Evolutionary conservation across 352 stramenopile species (phyloP), one percentile per base, ranked within the genome.

Genomic region (Globisporangium parvum): DNA sequence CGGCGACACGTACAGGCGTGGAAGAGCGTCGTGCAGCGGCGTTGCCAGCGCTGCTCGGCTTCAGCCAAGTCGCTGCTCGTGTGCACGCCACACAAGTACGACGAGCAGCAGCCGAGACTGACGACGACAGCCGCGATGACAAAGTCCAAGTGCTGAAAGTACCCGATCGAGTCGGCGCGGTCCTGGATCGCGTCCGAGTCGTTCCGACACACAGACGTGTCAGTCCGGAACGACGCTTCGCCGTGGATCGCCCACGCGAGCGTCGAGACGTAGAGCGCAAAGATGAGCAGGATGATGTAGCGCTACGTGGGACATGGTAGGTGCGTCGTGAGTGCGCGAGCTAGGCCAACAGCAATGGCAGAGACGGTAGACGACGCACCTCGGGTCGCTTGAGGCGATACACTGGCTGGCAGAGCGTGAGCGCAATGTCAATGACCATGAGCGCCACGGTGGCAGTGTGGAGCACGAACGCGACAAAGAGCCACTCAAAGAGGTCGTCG

Each of bases 121-220:
- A 85, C 66, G 45, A 83, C 55, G 6, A 69, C 66, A 5, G 78
- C 18, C 6, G 79, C 77, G 49, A 89, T 71, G 1, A 89, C 56
- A 52, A 87, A 85, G 47, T 89, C 79, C 57, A 80, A 83, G 61
- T 89, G 77, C 66, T 87, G 79, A 51, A 84, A 78, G 55, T 78
- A 76, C 21, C 59, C 66, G 52, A 89, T 76, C 53, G 66, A 66
- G 63, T 87, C 71, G 10, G 79, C 77, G 17, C 65, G 68, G 52
- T 85, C 66, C 57, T 89, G 76, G 28, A 87, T 62, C 23, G 71
- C 55, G 21, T 80, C 65, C 65, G 71, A 77, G 60, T 83, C 66
- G 50, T 83, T 75, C 8, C 50, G 60, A 53, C 78, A 88, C 3
- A 58, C 53, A 8, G 63, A 75, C 15, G 76, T 89, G 57, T 89